phyloP scores from a whole-genome alignment of 352 stramenopile species.

The Globisporangium radiosum region DNA sequence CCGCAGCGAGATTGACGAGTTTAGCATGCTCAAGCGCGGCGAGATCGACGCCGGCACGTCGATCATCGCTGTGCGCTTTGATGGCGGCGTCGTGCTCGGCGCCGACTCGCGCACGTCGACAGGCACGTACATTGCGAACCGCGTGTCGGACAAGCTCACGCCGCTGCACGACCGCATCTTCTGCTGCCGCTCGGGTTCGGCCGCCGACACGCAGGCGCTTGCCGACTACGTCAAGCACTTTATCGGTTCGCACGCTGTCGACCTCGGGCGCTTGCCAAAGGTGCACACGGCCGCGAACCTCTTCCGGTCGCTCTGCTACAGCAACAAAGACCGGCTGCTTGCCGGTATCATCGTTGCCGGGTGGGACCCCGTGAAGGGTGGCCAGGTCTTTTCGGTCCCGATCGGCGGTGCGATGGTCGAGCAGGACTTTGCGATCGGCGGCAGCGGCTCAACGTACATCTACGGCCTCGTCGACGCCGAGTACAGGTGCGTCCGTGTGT shows the following conservation, averaged over 20 bases:
- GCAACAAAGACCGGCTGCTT: constrained; percentile 96
- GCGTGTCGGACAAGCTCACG: constrained; percentile 97
- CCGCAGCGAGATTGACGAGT: constrained; percentile 42
- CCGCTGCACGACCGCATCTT: constrained; percentile 96
- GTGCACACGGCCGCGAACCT: constrained; percentile 98
- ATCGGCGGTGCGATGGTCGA: constrained; percentile 95
- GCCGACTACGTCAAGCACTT: constrained; percentile 83
- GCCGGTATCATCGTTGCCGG: constrained; percentile 97
- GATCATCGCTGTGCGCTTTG: constrained; percentile 97
- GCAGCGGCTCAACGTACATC: constrained; percentile 97
- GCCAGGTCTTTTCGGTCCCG: constrained; percentile 94
- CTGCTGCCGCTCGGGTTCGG: constrained; percentile 95
- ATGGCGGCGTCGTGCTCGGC: constrained; percentile 95
- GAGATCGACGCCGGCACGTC: constrained; percentile 96
- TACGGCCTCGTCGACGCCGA: constrained; percentile 95
- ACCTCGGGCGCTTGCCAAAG: constrained; percentile 88
- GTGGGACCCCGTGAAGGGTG: constrained; percentile 95
- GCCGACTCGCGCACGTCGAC: constrained; percentile 93
- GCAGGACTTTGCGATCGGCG: constrained; percentile 96
- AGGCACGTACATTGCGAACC: constrained; percentile 96
- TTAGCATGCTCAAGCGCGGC: constrained; percentile 71
- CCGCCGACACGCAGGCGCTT: constrained; percentile 95
- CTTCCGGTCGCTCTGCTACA: constrained; percentile 95
- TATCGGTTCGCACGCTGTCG: constrained; percentile 62
- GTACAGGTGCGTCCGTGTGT: constrained; percentile 60